Evolutionary conservation across 2,329 filamentous ascomycete genomes (phyloP).

Genomic region (Pseudogymnoascus sp.): DNA sequence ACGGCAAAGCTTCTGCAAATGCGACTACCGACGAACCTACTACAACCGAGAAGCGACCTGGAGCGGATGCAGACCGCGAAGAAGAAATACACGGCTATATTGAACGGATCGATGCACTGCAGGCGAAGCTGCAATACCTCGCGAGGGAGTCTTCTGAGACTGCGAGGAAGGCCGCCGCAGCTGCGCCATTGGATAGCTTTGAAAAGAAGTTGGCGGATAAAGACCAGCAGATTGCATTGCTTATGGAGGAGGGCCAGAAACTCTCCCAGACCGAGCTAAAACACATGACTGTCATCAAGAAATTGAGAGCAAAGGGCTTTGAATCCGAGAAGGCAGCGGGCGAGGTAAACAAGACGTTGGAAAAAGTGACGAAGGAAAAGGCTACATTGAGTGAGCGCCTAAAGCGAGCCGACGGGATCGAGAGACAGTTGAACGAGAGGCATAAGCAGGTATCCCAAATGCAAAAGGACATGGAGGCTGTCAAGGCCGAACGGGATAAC

Average conservation of each 20-base stretch:
- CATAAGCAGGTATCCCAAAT: conserved; percentile 41
- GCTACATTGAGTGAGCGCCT: conserved; percentile 39
- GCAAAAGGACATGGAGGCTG: conserved; percentile 49
- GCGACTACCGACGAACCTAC: background rate
- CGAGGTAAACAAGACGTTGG: conserved; percentile 50
- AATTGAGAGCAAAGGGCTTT: conserved; percentile 57
- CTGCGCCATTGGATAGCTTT: conserved; percentile 52
- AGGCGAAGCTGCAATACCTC: conserved; percentile 84
- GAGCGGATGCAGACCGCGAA: conserved; percentile 45
- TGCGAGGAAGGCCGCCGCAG: conserved; percentile 59
- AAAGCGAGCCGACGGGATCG: conserved; percentile 42
- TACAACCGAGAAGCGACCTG: conserved; percentile 25
- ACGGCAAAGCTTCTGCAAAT: background rate
- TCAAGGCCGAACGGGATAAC: conserved; percentile 54
- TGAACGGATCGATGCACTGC: conserved; percentile 84
- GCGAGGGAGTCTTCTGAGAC: conserved; percentile 70
- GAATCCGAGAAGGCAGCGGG: conserved; percentile 58
- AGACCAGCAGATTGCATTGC: conserved; percentile 77
- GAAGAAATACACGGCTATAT: conserved; percentile 78
- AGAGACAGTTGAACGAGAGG: conserved; percentile 48
- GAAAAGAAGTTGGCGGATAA: conserved; percentile 82
- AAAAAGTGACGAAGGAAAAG: conserved; percentile 48
- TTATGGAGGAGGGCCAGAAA: conserved; percentile 89
- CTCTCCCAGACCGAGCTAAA: conserved; percentile 81
- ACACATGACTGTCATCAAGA: conserved; percentile 74